Percentiles rank a stretch among this genome's conserved stretches.
phyloP scores from a whole-genome alignment of 208 protist genomes.

The Wallacemonas rigidus region DNA sequence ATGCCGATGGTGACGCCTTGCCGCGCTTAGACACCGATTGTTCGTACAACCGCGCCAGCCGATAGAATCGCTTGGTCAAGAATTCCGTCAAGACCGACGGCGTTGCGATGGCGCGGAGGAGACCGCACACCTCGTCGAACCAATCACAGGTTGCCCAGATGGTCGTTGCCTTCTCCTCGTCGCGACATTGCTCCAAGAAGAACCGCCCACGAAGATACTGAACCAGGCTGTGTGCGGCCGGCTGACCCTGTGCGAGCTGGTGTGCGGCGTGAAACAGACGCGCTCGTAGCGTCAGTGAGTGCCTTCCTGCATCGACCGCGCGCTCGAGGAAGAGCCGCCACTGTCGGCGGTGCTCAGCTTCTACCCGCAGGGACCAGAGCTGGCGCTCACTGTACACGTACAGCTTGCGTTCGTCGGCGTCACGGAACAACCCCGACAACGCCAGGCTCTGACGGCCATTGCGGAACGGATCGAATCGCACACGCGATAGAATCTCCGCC shows the following conservation, averaged over 20 bases:
- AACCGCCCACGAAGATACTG: conserved; percentile 57
- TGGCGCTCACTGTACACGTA: conserved; percentile 56
- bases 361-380: conserved; percentile 64
- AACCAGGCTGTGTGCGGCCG: conserved; percentile 33
- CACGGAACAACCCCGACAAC: conserved; percentile 48
- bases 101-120: conserved; percentile 33
- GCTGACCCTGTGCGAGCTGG: conserved; percentile 40
- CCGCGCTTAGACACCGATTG: not conserved
- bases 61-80: conserved; percentile 16
- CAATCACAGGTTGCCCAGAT: conserved; percentile 62
- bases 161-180: conserved; percentile 34
- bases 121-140: conserved; percentile 64
- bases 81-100: not conserved
- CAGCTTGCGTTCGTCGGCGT: conserved; percentile 42
- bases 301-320: conserved; percentile 35
- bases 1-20: not conserved
- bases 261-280: conserved; percentile 67
- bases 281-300: conserved; percentile 33
- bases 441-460: conserved; percentile 17
- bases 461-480: conserved; percentile 76
- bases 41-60: conserved; percentile 14
- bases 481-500: conserved; percentile 76
- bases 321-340: conserved; percentile 79
- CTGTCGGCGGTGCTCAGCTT: conserved; percentile 68
- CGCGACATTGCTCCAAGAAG: conserved; percentile 43